Percentiles rank a stretch among this genome's conserved stretches.
Conservation (phyloP, 495 filamentous ascomycete genomes). For the Talaromyces wortmannii region DNA sequence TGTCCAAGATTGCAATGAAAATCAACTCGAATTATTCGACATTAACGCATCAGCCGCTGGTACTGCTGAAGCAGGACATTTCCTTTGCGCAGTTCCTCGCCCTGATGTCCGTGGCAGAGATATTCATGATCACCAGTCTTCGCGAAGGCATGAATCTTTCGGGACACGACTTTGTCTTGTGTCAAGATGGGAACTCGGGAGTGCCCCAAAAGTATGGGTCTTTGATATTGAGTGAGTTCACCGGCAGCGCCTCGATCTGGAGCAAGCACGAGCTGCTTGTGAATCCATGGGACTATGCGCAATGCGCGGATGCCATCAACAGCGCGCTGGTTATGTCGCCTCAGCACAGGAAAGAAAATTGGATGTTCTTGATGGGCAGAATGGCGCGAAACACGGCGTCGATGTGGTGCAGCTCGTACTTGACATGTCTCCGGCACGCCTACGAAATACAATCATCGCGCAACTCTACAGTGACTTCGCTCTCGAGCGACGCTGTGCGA, state of each 20-base stretch:
- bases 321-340: slow-evolving; percentile 67
- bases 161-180: slow-evolving; percentile 78
- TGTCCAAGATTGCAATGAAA: slow-evolving; percentile 78
- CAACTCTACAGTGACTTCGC: slow-evolving; percentile 64
- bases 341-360: slow-evolving; percentile 62
- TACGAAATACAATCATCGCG: slow-evolving; percentile 65
- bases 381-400: slow-evolving; percentile 68
- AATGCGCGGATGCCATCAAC: slow-evolving; percentile 73
- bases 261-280: slow-evolving; percentile 64
- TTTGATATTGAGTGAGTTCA: slow-evolving; percentile 88
- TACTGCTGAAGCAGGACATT: slow-evolving; percentile 88
- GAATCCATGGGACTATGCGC: slow-evolving; percentile 89
- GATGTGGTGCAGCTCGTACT: slow-evolving; percentile 64
- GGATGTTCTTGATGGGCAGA: slow-evolving; percentile 59
- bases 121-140: slow-evolving; percentile 78
- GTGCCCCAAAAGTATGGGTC: slow-evolving; percentile 69
- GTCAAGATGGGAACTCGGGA: slow-evolving; percentile 64
- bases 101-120: slow-evolving; percentile 72
- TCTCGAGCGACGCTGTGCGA: slow-evolving; percentile 52
- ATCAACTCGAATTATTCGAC: slow-evolving; percentile 79
- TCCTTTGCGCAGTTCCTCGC: slow-evolving; percentile 80
- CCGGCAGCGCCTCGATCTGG: slow-evolving; percentile 81
- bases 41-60: slow-evolving; percentile 74
- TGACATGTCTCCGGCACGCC: slow-evolving; percentile 50
- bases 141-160: slow-evolving; percentile 92